Evolutionary conservation across 2,329 filamentous ascomycete genomes (phyloP), one percentile per base, ranked within the genome.

Genomic region (Fusarium haematococcum): DNA sequence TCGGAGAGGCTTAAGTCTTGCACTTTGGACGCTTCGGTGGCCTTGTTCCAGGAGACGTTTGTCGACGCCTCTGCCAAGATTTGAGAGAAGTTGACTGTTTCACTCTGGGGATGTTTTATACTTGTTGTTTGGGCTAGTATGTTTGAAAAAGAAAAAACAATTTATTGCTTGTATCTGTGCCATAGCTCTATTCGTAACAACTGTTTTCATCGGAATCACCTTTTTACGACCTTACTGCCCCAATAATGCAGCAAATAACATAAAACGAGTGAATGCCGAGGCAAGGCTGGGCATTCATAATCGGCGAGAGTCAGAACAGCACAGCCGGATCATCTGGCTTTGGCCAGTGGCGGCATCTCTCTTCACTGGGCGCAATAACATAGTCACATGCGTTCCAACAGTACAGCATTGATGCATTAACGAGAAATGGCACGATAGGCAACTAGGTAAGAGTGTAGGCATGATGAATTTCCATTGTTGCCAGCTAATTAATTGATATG

Each of bases 1-100:
- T 61, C 63, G n/a, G 33, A 65, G 20, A 62, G 70, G 7, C n/a
- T 72, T 1, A 27, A 33, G 11, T 39, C 50, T 16, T 30, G 41
- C 32, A 71, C 56, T 16, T 14, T 60, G 6, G 62, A 71, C 2
- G 27, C 13, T 10, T 58, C 64, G 4, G 33, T 48, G 16, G 58
- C 25, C 3, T 30, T 35, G 6, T 33, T 66, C 20, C 43, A 41
- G 16, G 23, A 27, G 3, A 20, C 25, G 1, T 66, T 62, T 30
- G 8, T 16, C 1, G 39, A 18, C 5, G 2, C 16, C 2, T 35
- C 58, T 8, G 9, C 58, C 4, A 27, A 48, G 33, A 37, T 64
- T 16, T 43, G 18, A 64, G 20, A 3, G 4, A 14, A 43, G 1
- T 43, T 23, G 11, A 1, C 2, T 43, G n/a, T 43, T 43, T 3